A percentile compares a stretch with the other conserved stretches of the same genome.
Evolutionary conservation across 1,284 basidiomycete genomes (phyloP).

Genomic region (Leccinum pachyderme): DNA sequence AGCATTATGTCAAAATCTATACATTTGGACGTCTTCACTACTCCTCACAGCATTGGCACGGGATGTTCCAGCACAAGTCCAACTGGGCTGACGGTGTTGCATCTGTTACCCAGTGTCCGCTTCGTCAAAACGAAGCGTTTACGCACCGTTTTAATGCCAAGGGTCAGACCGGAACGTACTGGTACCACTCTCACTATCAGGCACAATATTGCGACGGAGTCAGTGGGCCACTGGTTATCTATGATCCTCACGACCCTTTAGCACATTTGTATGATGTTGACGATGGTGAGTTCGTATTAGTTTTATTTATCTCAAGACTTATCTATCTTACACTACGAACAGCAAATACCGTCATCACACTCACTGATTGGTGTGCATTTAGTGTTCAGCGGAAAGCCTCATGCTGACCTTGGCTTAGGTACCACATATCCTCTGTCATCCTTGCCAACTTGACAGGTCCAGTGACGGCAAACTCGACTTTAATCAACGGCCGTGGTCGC

Average conservation of each 20-base stretch:
- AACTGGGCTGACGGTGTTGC: constrained; percentile 35
- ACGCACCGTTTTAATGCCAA: constrained; percentile 19
- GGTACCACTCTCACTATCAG: constrained; percentile 35
- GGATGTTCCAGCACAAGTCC: constrained; percentile 27
- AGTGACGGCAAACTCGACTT: constrained; percentile 35
- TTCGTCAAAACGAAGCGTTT: constrained; percentile 24
- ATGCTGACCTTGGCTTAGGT: constrained; percentile 20
- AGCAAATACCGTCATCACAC: constrained; percentile 33
- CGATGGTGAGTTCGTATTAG: constrained; percentile 26
- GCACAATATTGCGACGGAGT: constrained; percentile 46
- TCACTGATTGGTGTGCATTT: constrained; percentile 31
- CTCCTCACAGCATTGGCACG: constrained; percentile 35
- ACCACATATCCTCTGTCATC: constrained; percentile 19
- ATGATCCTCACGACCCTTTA: constrained; percentile 39
- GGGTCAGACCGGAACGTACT: constrained; percentile 32
- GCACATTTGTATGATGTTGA: constrained; percentile 39
- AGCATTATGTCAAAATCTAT: neutral
- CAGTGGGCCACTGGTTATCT: constrained; percentile 41
- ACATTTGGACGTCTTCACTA: neutral
- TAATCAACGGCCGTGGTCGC: constrained; percentile 51
- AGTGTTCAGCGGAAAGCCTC: neutral
- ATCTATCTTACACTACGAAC: constrained; percentile 8
- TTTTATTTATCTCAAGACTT: neutral
- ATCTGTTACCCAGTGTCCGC: constrained; percentile 36
- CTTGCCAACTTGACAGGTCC: constrained; percentile 5